phyloP scores from a whole-genome alignment of 2,329 filamentous ascomycete species.

The Colletotrichum sp. region DNA sequence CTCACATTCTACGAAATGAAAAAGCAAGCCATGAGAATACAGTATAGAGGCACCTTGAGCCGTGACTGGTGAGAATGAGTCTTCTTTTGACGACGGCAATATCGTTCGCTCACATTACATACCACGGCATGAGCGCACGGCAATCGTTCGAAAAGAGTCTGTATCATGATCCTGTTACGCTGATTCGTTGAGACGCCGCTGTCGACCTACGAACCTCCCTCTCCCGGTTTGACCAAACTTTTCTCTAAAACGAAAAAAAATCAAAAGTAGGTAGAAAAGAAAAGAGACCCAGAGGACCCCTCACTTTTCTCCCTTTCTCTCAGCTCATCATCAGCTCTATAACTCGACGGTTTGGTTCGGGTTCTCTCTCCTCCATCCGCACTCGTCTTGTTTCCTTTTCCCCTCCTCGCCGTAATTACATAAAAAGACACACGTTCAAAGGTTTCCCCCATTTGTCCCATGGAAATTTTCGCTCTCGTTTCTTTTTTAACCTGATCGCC shows the following conservation, averaged over 20 bases:
- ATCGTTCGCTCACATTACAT: not conserved
- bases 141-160: conserved; percentile 33
- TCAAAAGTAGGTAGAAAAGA: not conserved
- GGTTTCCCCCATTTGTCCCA: not conserved
- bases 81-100: not conserved
- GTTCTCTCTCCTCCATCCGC: not conserved
- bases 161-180: conserved; percentile 19
- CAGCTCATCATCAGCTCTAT: not conserved
- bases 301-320: not conserved
- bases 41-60: not conserved
- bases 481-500: not conserved
- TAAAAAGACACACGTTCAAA: not conserved
- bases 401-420: conserved; percentile 18
- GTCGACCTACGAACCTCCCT: not conserved
- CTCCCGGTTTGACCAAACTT: not conserved
- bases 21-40: conserved; percentile 4
- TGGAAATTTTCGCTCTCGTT: not conserved
- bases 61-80: not conserved
- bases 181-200: not conserved
- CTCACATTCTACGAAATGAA: not conserved
- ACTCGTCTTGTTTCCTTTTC: not conserved
- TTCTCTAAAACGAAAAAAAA: not conserved
- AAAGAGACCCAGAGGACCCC: not conserved
- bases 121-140: not conserved
- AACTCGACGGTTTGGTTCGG: not conserved